Base-by-base conservation (phyloP, 768 basidiomycete genomes). In the Podaxis rugospora region DNA sequence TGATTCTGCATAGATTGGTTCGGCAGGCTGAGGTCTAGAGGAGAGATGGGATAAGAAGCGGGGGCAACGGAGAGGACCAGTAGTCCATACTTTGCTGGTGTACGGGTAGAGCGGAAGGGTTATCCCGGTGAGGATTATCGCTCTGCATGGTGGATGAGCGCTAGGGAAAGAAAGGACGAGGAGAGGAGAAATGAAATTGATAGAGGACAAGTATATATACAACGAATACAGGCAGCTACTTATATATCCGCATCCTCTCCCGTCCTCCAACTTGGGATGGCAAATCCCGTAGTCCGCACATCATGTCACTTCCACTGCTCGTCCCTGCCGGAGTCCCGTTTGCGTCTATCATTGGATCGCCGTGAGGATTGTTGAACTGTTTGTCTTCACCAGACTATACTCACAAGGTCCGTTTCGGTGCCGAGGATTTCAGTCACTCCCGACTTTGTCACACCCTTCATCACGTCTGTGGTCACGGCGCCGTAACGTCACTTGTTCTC, bases 1-100 rank as follows among this genome's bases (percentile, higher is more conserved):
- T 92, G 89, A 67, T 85, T 90, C 78, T 92, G 90, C 67, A 90
- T 81, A 49, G 85, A 80, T 62, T 82, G 83, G 6, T 81, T 83
- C 21, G 89, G 83, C 55, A 90, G 79, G 55, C 80, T 75, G 66
- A 88, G 82, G 66, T 81, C 88, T 88, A 69, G 49, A 54, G 64
- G 32, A 18, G 61, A 62, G 61, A 50, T 57, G 64, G 65, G 59
- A 62, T 51, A 55, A 64, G 59, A 57, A 61, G 42, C 55, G 59
- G n/a, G 28, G 58, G 55, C 42, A 47, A 40, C 51, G 39, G 57
- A 42, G 62, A 61, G 63, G 42, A 49, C 49, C 50, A 57, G 54
- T 63, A 65, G 62, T 50, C 61, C 62, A 67, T 55, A 79, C 78
- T 75, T 74, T 74, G 72, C 59, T 76, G 78, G 65, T 69, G 66